These are phyloP conservation scores for Pouteria glomerata DNA, from an alignment of 148 eudicot genomes.

Conservation along the genomic window DNA sequence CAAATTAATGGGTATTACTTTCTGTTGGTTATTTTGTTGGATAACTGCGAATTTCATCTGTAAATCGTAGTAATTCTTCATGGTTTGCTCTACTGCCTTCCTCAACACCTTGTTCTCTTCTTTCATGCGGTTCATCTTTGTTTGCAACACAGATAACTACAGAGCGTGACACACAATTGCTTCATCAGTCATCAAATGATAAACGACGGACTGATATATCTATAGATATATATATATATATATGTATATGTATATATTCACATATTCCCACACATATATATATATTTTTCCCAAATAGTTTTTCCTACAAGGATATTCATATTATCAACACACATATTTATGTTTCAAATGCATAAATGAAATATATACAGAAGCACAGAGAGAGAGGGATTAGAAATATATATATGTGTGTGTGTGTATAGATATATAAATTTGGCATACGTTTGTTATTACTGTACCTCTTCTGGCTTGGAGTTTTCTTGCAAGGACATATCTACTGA, in stretches of 20 bases:
- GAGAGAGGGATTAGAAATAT: no score
- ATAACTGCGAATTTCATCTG: conserved; percentile 34
- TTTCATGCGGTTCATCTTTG: conserved; percentile 39
- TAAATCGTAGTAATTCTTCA: conserved; percentile 46
- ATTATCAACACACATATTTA: no score
- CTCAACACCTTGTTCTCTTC: conserved; percentile 46
- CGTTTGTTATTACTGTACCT: conserved; percentile 10
- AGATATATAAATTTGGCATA: no score
- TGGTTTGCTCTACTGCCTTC: conserved; percentile 39
- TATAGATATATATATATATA: no score
- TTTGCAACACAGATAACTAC: conserved; percentile 37
- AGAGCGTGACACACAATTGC: background rate
- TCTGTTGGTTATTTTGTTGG: conserved; percentile 24
- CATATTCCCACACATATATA: no score
- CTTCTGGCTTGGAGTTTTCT: conserved; percentile 18
- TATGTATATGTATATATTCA: no score
- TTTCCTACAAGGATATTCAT: no score
- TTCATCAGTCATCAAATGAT: conserved; percentile 1
- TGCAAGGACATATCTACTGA: conserved; percentile 8
- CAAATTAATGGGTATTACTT: conserved; percentile 20
- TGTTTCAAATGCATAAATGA: no score
- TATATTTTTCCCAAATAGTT: no score
- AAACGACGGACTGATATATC: background rate
- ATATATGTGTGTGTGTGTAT: no score
- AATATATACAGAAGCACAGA: no score